These are phyloP conservation scores for Coniophora puteana DNA, from an alignment of 1,284 basidiomycete species.

Conservation along the genomic window DNA sequence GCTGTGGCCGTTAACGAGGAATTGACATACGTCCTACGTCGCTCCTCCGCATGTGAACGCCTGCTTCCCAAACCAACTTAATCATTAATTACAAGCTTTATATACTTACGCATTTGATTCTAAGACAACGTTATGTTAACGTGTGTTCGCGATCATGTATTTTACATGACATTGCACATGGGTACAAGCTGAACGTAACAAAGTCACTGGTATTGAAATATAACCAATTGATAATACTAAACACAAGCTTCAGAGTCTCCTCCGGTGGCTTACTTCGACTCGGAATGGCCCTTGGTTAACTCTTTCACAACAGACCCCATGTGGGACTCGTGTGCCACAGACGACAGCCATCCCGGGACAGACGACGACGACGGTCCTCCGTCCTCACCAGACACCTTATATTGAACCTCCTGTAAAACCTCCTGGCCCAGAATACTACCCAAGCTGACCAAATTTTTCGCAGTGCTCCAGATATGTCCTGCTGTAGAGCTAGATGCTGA, in stretches of 20 bases:
- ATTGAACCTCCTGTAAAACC: conserved; percentile 19
- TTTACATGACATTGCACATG: neutral
- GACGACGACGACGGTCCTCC: conserved; percentile 18
- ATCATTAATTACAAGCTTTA: no score
- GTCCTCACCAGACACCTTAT: conserved; percentile 7
- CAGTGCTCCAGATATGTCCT: conserved; percentile 12
- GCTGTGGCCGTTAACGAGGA: no score
- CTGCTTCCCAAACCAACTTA: no score
- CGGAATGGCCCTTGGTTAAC: no score
- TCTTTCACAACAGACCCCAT: conserved; percentile 19
- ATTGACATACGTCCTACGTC: no score
- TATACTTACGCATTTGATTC: no score
- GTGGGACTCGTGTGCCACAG: conserved; percentile 21
- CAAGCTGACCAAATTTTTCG: conserved; percentile 13
- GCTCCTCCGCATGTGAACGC: no score
- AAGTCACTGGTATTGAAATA: no score
- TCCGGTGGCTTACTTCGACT: no score
- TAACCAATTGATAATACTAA: neutral
- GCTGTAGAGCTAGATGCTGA: conserved; percentile 4
- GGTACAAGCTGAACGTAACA: no score
- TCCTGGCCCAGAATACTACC: conserved; percentile 16
- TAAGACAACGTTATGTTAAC: no score
- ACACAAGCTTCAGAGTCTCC: neutral
- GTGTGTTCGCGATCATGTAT: no score
- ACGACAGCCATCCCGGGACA: conserved; percentile 16